These are phyloP conservation scores for Fusarium sp. DNA, from an alignment of 2,329 filamentous ascomycete genomes.

Conservation along the genomic window DNA sequence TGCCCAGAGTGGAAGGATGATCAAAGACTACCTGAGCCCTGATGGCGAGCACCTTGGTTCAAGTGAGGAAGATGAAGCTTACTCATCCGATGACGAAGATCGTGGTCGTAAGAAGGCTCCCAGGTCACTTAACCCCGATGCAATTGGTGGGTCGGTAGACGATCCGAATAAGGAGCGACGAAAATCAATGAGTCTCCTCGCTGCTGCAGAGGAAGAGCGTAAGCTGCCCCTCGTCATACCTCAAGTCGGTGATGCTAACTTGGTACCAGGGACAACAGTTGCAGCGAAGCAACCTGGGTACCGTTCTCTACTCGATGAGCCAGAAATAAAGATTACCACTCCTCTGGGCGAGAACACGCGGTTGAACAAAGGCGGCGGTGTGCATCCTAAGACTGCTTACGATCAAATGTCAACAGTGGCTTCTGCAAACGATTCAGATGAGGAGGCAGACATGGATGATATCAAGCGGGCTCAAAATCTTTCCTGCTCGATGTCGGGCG, in stretches of 20 bases:
- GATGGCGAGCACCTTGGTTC: conserved; percentile 73
- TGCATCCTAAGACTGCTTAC: conserved; percentile 87
- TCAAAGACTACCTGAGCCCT: conserved; percentile 72
- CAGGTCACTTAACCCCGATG: conserved; percentile 54
- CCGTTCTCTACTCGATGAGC: conserved; percentile 70
- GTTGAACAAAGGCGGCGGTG: conserved; percentile 58
- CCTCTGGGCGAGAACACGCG: conserved; percentile 69
- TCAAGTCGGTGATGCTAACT: background rate
- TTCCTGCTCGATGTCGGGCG: conserved; percentile 79
- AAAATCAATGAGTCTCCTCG: conserved; percentile 69
- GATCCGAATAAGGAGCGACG: conserved; percentile 50
- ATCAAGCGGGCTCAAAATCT: conserved; percentile 89
- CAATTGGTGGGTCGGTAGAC: conserved; percentile 47
- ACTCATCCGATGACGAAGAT: conserved; percentile 72
- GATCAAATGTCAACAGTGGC: conserved; percentile 68
- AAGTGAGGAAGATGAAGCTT: conserved; percentile 74
- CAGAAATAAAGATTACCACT: conserved; percentile 70
- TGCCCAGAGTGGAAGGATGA: conserved; percentile 62
- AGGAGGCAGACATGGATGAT: conserved; percentile 83
- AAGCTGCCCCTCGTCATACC: conserved; percentile 48
- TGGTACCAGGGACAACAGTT: conserved; percentile 59
- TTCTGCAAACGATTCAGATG: conserved; percentile 79
- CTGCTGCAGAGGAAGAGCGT: conserved; percentile 82
- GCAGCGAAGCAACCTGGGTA: conserved; percentile 58
- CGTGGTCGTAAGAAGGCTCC: conserved; percentile 66